Evolutionary conservation across 441 rosid species (phyloP).

Genomic region (Capsella rubella): DNA sequence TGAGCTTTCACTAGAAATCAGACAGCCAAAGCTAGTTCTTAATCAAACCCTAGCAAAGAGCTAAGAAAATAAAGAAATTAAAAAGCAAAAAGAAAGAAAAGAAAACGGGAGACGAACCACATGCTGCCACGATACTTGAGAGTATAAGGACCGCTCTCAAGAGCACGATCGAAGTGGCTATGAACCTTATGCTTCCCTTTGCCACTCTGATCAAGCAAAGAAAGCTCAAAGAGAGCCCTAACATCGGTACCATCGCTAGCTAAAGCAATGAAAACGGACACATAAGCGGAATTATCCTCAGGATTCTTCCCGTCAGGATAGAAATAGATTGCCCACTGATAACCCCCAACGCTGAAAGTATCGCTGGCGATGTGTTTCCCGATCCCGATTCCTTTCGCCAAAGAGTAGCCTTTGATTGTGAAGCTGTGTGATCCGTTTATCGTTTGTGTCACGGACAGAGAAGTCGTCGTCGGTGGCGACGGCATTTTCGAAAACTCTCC

Average conservation of each 20-base stretch:
- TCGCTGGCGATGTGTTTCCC: conserved; percentile 96
- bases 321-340: conserved; percentile 93
- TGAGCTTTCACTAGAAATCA: not conserved
- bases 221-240: conserved; percentile 83
- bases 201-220: conserved; percentile 85
- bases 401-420: conserved; percentile 84
- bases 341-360: conserved; percentile 79
- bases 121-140: conserved; percentile 95
- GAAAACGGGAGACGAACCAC: conserved; percentile 61
- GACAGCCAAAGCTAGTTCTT: not conserved
- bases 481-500: conserved; percentile 38
- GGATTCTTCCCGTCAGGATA: conserved; percentile 93
- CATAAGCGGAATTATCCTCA: conserved; percentile 80
- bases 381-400: conserved; percentile 89
- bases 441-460: conserved; percentile 82
- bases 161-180: conserved; percentile 90
- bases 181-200: conserved; percentile 88
- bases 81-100: not conserved
- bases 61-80: not conserved
- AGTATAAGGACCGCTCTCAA: conserved; percentile 92
- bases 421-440: conserved; percentile 89
- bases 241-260: conserved; percentile 98
- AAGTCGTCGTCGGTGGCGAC: conserved; percentile 74
- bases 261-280: conserved; percentile 87
- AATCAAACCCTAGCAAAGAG: conserved; percentile 22